Percentiles rank a stretch among this genome's conserved stretches.
phyloP scores from a whole-genome alignment of 495 filamentous ascomycete species.

The Daldinia vernicosa region DNA sequence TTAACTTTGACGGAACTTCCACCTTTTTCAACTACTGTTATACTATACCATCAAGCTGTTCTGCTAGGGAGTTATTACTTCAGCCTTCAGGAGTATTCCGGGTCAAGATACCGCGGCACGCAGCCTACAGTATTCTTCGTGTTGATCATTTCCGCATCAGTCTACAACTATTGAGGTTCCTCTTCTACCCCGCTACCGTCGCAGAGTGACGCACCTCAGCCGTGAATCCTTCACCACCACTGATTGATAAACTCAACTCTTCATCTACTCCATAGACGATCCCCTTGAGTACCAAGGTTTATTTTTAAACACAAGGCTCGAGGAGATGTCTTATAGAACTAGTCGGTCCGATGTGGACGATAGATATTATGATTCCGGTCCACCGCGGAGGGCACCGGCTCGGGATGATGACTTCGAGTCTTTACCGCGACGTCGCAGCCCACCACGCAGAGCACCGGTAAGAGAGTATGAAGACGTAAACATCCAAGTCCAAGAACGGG shows the following conservation, averaged over 20 bases:
- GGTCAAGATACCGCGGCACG: slow-evolving; percentile 10
- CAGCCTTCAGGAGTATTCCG: slow-evolving; percentile 6
- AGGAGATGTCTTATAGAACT: slow-evolving; percentile 44
- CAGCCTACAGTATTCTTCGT: slow-evolving; percentile 12
- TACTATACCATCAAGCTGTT: slow-evolving; percentile 22
- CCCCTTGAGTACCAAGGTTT: slow-evolving; percentile 9
- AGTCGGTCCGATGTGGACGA: slow-evolving; percentile 54
- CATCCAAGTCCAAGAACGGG: slow-evolving; percentile 49
- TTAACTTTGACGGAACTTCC: slow-evolving; percentile 13
- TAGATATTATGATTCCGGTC: slow-evolving; percentile 47
- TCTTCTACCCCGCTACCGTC: slow-evolving; percentile 38
- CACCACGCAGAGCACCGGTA: slow-evolving; percentile 45
- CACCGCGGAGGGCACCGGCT: slow-evolving; percentile 28
- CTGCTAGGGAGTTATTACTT: slow-evolving; percentile 3
- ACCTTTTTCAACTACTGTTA: slow-evolving; percentile 20
- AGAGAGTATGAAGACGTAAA: slow-evolving; percentile 53
- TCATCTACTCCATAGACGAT: slow-evolving; percentile 18
- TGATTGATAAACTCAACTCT: slow-evolving; percentile 34
- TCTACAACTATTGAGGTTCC: slow-evolving; percentile 31
- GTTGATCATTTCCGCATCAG: slow-evolving; percentile 37
- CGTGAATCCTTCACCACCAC: slow-evolving; percentile 34
- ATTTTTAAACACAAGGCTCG: slow-evolving; percentile 11
- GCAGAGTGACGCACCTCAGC: slow-evolving; percentile 42
- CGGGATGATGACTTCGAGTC: slow-evolving; percentile 35
- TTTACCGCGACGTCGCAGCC: slow-evolving; percentile 48